These are phyloP conservation scores for Fusarium concolor DNA, from an alignment of 2,329 filamentous ascomycete species.

Conservation along the genomic window DNA sequence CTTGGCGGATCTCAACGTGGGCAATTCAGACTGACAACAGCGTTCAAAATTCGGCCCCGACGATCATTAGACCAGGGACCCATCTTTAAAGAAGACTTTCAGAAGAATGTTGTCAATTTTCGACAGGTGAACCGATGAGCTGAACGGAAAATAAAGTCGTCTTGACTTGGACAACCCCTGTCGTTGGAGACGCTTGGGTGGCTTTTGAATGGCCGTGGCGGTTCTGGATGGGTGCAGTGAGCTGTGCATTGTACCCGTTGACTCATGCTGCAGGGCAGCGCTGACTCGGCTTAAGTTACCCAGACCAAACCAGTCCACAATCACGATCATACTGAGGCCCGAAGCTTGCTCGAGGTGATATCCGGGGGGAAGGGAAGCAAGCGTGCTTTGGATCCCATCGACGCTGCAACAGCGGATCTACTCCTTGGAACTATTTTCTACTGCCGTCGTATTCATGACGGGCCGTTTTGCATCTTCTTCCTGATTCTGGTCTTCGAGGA, in stretches of 20 bases:
- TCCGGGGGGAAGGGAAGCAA: slow-evolving; percentile 10
- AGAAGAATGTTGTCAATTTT: slow-evolving; percentile 9
- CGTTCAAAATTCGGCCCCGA: not conserved
- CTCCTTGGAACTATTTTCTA: slow-evolving; percentile 15
- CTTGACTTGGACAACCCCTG: slow-evolving; percentile 35
- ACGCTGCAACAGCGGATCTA: slow-evolving; percentile 31
- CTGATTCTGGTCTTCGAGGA: slow-evolving; percentile 6
- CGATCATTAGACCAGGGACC: slow-evolving; percentile 13
- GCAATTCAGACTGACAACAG: slow-evolving; percentile 7
- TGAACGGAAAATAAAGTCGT: slow-evolving; percentile 19
- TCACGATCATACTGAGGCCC: slow-evolving; percentile 24
- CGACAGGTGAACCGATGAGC: slow-evolving; percentile 23
- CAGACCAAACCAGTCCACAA: slow-evolving; percentile 29
- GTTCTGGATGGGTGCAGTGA: slow-evolving; percentile 29
- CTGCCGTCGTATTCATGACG: slow-evolving; percentile 8
- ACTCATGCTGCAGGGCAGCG: slow-evolving; percentile 24
- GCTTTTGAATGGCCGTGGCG: slow-evolving; percentile 29
- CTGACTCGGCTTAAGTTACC: slow-evolving; percentile 39
- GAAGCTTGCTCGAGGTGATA: slow-evolving; percentile 17
- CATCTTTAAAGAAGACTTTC: slow-evolving; percentile 10
- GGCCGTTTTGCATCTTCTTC: slow-evolving; percentile 6
- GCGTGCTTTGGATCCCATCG: slow-evolving; percentile 22
- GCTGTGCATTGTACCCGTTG: slow-evolving; percentile 39
- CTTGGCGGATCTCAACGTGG: not conserved
- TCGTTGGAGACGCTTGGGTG: slow-evolving; percentile 28